Base-by-base conservation (phyloP, 805 yeast species). In the Clavispora carvajalis region DNA sequence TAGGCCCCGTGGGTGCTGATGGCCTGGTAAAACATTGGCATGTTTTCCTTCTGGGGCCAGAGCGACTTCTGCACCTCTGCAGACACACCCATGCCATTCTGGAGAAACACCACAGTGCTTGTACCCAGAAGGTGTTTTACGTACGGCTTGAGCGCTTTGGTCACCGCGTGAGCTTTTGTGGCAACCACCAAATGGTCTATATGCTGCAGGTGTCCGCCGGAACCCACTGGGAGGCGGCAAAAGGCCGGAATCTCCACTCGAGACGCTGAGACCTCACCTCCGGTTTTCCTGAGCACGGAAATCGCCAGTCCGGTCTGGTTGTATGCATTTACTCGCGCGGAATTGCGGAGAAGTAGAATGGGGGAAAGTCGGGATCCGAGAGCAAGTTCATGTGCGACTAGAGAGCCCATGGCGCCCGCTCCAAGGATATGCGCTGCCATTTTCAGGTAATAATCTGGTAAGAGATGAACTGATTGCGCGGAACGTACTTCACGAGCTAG, bases 1-100 rank as follows among this genome's bases (percentile, higher is more conserved):
- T 74, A 83, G 0, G 83, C 86, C 10, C 96, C 98, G 59, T 91
- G 97, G 3, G 85, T 77, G 33, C 84, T 83, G 18, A 90, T 80
- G 39, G 90, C 96, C 54, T 80, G 85, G 53, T 71, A 77, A 5
- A 88, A 44, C 12, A 65, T 68, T 0, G 96, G 96, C 39, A 77
- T 57, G 0, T 47, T 51, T 1, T 45, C 38, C 1, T 34, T 33
- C 3, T 60, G 52, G 4, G 77, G 77, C 89, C 91, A 85, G 7
- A 78, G 59, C 17, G 62, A 55, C 2, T 61, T 55, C n/a, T 66
- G 57, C 9, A 87, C 51, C 41, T 71, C 69, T 10, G 74, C 85
- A 6, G 73, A 57, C 31, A 77, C 69, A 8, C 98, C 98, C 69
- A 89, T 71, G 1, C 89, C 99, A 58, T 93, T 87, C 41, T 87